These are phyloP conservation scores for Ananas comosus DNA, from an alignment of 176 grass and related monocot species.

Conservation along the genomic window DNA sequence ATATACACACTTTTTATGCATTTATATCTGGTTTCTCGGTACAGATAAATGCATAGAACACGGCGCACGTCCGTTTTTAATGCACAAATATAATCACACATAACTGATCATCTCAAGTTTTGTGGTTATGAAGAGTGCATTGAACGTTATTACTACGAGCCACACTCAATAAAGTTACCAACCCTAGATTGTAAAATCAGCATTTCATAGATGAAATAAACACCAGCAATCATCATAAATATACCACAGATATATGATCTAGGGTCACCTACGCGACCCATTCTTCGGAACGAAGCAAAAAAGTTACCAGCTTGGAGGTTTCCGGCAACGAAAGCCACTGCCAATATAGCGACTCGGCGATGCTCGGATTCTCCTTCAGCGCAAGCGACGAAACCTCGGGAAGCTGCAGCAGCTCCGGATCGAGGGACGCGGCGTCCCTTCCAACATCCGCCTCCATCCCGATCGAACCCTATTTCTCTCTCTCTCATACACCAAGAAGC, in stretches of 20 bases:
- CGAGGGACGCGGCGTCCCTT: slow-evolving; percentile 67
- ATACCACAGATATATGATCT: background rate
- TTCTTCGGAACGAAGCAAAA: background rate
- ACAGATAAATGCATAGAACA: no score
- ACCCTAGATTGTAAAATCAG: no score
- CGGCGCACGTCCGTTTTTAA: no score
- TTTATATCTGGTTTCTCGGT: no score
- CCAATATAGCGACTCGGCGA: slow-evolving; percentile 54
- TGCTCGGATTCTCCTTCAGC: slow-evolving; percentile 58
- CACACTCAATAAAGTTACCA: no score
- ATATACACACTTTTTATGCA: no score
- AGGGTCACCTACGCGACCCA: background rate
- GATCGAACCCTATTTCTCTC: slow-evolving; percentile 40
- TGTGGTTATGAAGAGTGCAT: no score
- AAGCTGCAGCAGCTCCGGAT: slow-evolving; percentile 94
- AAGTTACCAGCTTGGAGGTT: slow-evolving; percentile 77
- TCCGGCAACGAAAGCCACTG: slow-evolving; percentile 94
- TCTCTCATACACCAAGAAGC: slow-evolving; percentile 62
- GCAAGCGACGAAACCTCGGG: slow-evolving; percentile 66
- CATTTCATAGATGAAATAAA: no score
- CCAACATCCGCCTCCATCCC: slow-evolving; percentile 72
- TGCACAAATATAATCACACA: no score
- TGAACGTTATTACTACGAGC: no score
- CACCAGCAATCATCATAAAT: background rate
- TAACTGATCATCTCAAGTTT: no score